Base-by-base conservation (phyloP, 2,329 filamentous ascomycete genomes). In the Thelonectria blattea region DNA sequence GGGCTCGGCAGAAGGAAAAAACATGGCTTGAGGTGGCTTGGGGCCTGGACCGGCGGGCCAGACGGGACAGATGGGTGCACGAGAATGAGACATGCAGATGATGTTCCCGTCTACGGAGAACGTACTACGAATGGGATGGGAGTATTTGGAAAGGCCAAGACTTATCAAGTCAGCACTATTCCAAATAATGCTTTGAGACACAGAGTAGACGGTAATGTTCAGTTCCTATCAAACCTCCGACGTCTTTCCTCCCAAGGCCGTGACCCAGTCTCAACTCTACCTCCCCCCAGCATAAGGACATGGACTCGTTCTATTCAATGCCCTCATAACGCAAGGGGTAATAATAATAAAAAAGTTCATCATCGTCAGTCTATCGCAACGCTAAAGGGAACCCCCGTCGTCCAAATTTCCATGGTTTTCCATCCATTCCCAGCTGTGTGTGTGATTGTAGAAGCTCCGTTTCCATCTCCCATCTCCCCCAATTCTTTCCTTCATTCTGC, bases 221-320 rank as follows among this genome's bases (percentile, higher is more conserved):
- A 6, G 9, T 30, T 30, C 27, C 5, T 30, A 7, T 10, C 27
- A 30, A 30, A 7, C 34, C 34, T 37, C 15, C 15, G 8, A 37
- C 15, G 15, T 14, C 15, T 37, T 37, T 15, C 34, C 15, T 5
- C 15, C 34, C 34, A 37, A 37, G 34, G 6, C 34, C 34, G 15
- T 37, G 15, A 12, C 34, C 9, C 34, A 37, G 5, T 30, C 34
- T 14, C 34, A 5, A 37, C 12, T 37, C 12, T 37, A 37, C 10
- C 34, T 14, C 2, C 34, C 34, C 15, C 15, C 34, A 37, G 3
- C 34, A 37, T 14, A n/a, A 56, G 55, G 48, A 56, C 58, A 56
- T 56, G 58, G 58, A 60, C 58, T 60, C 58, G 51, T 60, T 60
- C 48, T 60, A 56, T 60, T 60, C 58, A 52, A 55, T 50, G 49